Evolutionary conservation across 371 early-diverging fungal species (phyloP), one percentile per base, ranked within the genome.

Genomic region (Rhizopus microsporus): DNA sequence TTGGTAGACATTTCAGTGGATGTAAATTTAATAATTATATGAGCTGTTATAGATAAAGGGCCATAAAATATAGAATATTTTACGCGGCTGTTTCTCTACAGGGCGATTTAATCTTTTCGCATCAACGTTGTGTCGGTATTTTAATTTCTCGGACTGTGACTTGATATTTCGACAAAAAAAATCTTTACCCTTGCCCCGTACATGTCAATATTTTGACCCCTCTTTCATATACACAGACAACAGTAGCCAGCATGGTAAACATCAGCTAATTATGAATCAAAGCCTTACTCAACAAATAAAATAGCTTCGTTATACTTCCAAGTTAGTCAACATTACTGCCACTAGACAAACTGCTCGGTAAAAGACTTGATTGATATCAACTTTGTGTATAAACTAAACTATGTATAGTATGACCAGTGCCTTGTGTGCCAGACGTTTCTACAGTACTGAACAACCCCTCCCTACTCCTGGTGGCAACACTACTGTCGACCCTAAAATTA

Each of bases 401-500:
- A 29, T 59, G 45, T 43, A 17, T 62, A 72, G 74, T 54, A 42
- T 69, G 52, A 51, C 66, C 47, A 54, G 56, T 43, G 62, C 64
- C 52, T 54, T 68, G 16, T 57, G 63, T 66, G 72, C 69, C 43
- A 70, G 72, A 55, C 79, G 79, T 46, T 62, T 59, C 57, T 75
- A 75, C 54, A 65, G 69, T 43, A 73, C 79, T 55, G 74, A 77
- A 54, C 57, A 69, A 42, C 71, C 72, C 46, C 60, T 84, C 59
- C 83, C 84, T 52, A 78, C 85, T 39, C 87, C 89, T 62, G 86
- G 85, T 37, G 67, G 78, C 17, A 67, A 66, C 48, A 75, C 77
- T 45, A 72, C 66, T 50, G 81, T 65, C 32, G 82, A 85, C 65
- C 89, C 91, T 65, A 94, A 91, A 69, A 85, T 96, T 52, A 68